Percentiles rank a stretch among this genome's conserved stretches.
Conservation (phyloP, 1,284 basidiomycete genomes). For the Ceratorhiza oryzae-sativae region DNA sequence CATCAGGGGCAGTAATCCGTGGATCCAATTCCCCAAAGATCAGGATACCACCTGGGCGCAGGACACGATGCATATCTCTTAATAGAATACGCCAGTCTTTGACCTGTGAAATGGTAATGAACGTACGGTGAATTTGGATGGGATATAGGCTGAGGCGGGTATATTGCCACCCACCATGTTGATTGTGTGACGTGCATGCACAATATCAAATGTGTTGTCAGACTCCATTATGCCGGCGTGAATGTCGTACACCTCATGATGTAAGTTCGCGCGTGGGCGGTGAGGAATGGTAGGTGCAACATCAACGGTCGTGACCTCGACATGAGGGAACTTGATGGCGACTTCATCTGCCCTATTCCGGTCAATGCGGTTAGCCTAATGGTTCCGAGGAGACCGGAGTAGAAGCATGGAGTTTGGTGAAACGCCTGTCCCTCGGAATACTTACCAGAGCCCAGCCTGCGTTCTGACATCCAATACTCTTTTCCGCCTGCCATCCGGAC, state of each 20-base stretch:
- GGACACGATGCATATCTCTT: conserved; percentile 37
- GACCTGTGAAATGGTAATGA: not conserved
- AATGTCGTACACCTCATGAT: conserved; percentile 42
- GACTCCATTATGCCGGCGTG: conserved; percentile 38
- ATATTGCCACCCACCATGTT: conserved; percentile 1
- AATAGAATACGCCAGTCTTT: conserved; percentile 37
- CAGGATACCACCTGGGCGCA: conserved; percentile 40
- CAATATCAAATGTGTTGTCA: conserved; percentile 37
- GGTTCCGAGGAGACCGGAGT: not conserved
- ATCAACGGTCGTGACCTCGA: conserved; percentile 41
- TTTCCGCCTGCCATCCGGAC: conserved; percentile 26
- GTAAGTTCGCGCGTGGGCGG: conserved; percentile 37
- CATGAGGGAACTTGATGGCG: conserved; percentile 38
- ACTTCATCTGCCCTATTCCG: conserved; percentile 40
- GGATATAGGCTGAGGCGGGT: not conserved
- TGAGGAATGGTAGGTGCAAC: conserved; percentile 39
- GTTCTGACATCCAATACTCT: conserved; percentile 40
- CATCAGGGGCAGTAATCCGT: not conserved
- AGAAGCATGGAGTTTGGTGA: not conserved
- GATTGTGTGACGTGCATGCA: conserved; percentile 40
- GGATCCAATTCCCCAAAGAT: conserved; percentile 42
- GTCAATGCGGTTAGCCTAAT: not conserved
- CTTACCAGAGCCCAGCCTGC: conserved; percentile 40
- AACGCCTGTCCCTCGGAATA: not conserved
- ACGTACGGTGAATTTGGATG: not conserved